Evolutionary conservation across 805 yeast species (phyloP), one percentile per base, ranked within the genome.

Genomic region (Nakazawaea wickerhamii): DNA sequence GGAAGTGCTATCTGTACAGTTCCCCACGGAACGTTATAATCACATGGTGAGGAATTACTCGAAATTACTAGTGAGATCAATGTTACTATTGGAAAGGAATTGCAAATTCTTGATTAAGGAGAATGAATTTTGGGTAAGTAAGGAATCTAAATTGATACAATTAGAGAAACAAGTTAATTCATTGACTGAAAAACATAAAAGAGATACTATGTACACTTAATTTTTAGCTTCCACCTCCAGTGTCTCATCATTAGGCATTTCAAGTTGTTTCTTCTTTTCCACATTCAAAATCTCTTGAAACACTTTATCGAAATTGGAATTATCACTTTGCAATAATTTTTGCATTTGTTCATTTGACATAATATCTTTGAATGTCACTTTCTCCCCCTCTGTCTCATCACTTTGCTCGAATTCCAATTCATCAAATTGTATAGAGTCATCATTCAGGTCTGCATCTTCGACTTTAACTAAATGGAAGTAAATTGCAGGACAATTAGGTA

Each of bases 11-110:
- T 11, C 13, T 3, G 4, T n/a, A 10, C 8, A 23, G 25, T 11
- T 33, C 6, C 36, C 31, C 15, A 27, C 14, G 18, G n/a, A 14
- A 4, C 18, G 23, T 10, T 30, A 36, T 15, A 26, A 36, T 27
- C 36, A 30, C 6, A 7, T 40, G 14, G 39, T 34, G 5, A 28
- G 19, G 4, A 36, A 30, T 10, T 36, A 18, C 18, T 17, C 41
- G 10, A 22, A 25, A 10, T 26, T 41, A 3, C 15, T 41, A 18
- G 41, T 41, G 17, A 33, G 41, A 26, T 41, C 45, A 22, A 41
- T 41, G 23, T 10, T 14, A 13, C 22, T 41, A n/a, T 31, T 41
- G 27, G 45, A 41, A 28, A 36, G 34, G 31, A 22, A 26, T 31
- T 36, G 25, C 27, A 20, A 17, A 20, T 23, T 23, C 13, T 8